Conservation (phyloP, 805 yeast genomes). For the Cyberlindnera euphorbiae region DNA sequence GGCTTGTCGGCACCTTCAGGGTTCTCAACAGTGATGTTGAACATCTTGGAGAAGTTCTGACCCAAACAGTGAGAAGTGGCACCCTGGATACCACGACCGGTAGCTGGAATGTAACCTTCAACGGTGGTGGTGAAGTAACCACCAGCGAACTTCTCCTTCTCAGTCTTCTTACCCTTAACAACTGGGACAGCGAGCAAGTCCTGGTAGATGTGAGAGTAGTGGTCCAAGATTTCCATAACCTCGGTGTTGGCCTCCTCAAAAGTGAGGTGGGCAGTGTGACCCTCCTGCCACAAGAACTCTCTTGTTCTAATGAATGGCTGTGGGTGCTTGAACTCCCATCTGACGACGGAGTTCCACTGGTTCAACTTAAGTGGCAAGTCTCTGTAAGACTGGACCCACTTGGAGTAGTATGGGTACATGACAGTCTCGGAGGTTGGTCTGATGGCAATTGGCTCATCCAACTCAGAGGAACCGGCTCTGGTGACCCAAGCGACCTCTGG, state of each 20-base stretch:
- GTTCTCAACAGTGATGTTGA: conserved; percentile 89
- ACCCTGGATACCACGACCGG: conserved; percentile 99
- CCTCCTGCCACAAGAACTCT: conserved; percentile 99
- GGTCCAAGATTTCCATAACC: conserved; percentile 80
- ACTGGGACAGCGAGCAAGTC: conserved; percentile 97
- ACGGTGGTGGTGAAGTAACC: conserved; percentile 92
- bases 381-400: conserved; percentile 98
- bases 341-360: conserved; percentile 99
- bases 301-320: conserved; percentile 98
- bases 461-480: conserved; percentile 86
- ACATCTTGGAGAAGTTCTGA: conserved; percentile 98
- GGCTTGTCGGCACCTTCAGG: conserved; percentile 89
- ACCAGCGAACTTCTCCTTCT: conserved; percentile 98
- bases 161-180: conserved; percentile 90
- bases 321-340: conserved; percentile 99
- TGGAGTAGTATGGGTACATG: conserved; percentile 98
- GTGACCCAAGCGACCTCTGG: conserved; percentile 99
- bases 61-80: conserved; percentile 98
- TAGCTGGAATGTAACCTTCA: conserved; percentile 96
- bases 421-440: conserved; percentile 99
- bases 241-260: conserved; percentile 76
- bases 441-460: conserved; percentile 97
- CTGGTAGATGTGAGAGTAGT: conserved; percentile 79
- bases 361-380: conserved; percentile 93
- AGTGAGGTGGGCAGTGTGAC: conserved; percentile 96